Percentiles rank a stretch among this genome's conserved stretches.
phyloP scores from a whole-genome alignment of 345 rosid genomes.

The Camelina hispida region DNA sequence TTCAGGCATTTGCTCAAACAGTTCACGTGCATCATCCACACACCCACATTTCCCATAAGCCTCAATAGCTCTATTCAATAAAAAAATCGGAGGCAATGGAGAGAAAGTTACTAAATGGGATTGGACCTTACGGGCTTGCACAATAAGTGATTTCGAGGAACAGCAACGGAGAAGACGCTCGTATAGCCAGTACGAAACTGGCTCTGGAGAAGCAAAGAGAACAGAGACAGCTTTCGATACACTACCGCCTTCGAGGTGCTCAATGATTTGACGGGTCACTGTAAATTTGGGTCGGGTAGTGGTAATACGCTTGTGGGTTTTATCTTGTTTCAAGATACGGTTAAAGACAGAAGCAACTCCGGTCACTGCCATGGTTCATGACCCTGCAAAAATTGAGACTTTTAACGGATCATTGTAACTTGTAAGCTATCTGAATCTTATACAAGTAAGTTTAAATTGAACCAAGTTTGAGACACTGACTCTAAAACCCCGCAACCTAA shows the following conservation, averaged over 20 bases:
- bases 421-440: neutral
- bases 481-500: too few relatives aligned
- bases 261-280: constrained; percentile 46
- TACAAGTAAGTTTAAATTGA: too few relatives aligned
- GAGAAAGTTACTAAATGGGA: constrained; percentile 63
- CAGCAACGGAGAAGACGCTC: constrained; percentile 69
- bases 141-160: constrained; percentile 49
- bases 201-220: constrained; percentile 62
- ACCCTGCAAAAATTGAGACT: constrained; percentile 12
- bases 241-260: constrained; percentile 50
- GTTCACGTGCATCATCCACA: constrained; percentile 59
- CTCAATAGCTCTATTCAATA: constrained; percentile 77
- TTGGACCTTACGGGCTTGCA: constrained; percentile 78
- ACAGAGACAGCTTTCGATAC: constrained; percentile 62
- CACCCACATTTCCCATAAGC: constrained; percentile 63
- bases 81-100: constrained; percentile 58
- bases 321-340: constrained; percentile 10
- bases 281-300: neutral
- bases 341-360: constrained; percentile 27
- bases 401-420: neutral
- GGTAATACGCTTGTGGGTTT: constrained; percentile 22
- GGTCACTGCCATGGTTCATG: constrained; percentile 27
- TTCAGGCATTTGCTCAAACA: constrained; percentile 88
- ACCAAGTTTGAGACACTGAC: too few relatives aligned
- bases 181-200: constrained; percentile 60